Conservation (phyloP, 75 land plant genomes). For the Azolla pinnata region DNA sequence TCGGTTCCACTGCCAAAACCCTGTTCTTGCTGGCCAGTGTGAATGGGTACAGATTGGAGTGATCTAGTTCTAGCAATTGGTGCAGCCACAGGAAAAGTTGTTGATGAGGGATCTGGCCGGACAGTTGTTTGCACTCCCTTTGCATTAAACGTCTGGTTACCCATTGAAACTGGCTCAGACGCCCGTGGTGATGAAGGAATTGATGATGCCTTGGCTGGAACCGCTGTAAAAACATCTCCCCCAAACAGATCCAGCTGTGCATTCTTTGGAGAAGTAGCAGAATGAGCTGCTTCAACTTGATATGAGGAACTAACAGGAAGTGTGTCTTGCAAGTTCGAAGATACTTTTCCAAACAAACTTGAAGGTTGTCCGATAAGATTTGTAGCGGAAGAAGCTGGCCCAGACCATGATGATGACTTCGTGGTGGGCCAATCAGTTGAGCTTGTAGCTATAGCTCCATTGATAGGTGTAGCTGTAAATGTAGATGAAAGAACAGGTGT, state of each 20-base stretch:
- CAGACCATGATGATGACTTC: constrained; percentile 3
- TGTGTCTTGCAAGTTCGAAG: too few species aligned
- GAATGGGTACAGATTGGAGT: background rate
- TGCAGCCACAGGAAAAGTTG: background rate
- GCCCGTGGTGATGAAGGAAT: background rate
- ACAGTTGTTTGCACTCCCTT: background rate
- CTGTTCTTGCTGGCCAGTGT: background rate
- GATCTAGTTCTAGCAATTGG: too few species aligned
- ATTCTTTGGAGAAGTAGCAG: background rate
- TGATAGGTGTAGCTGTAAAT: too few species aligned
- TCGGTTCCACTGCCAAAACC: background rate
- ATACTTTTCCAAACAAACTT: too few species aligned
- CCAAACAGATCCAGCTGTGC: constrained; percentile 24
- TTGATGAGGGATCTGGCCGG: background rate
- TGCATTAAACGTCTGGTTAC: background rate
- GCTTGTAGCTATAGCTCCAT: background rate
- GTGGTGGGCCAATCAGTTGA: background rate
- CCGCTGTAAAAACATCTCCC: constrained; percentile 47
- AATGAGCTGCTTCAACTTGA: background rate
- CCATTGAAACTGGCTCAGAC: background rate
- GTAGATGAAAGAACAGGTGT: too few species aligned
- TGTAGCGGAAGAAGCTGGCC: background rate
- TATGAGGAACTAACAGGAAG: too few species aligned
- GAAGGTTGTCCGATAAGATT: too few species aligned
- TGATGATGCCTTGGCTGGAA: background rate